phyloP scores from a whole-genome alignment of 2,329 filamentous ascomycete genomes.

The Colletotrichum noveboracense region DNA sequence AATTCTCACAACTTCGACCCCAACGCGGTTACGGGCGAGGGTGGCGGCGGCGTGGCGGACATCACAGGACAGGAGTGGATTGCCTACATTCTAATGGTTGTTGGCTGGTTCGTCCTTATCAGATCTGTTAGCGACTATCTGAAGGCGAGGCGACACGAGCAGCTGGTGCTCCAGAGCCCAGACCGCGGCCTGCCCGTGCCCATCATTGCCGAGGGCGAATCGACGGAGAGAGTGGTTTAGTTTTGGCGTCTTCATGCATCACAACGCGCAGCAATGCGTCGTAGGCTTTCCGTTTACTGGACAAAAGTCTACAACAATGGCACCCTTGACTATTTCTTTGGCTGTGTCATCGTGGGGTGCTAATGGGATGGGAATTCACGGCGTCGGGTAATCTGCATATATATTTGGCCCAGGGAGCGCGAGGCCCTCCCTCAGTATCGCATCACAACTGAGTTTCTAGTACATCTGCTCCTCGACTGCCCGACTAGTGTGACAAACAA shows the following conservation, averaged over 20 bases:
- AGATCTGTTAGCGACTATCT: constrained; percentile 92
- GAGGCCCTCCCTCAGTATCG: background rate
- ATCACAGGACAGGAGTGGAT: constrained; percentile 85
- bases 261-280: background rate
- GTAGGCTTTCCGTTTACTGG: background rate
- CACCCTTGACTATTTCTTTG: background rate
- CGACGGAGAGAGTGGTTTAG: constrained; percentile 76
- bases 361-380: background rate
- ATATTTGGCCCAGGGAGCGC: background rate
- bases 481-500: background rate
- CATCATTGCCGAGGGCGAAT: constrained; percentile 86
- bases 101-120: constrained; percentile 98
- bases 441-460: background rate
- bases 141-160: constrained; percentile 86
- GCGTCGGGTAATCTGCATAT: constrained; percentile 18
- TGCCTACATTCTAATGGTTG: constrained; percentile 92
- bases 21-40: constrained; percentile 61
- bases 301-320: background rate
- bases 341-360: background rate
- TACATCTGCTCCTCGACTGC: background rate
- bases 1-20: constrained; percentile 91
- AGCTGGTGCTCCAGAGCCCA: constrained; percentile 90
- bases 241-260: background rate
- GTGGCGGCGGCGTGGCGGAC: constrained; percentile 51
- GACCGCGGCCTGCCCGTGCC: constrained; percentile 85